These are phyloP conservation scores for Erigeron philadelphicus DNA, from an alignment of 140 eudicot species.

Conservation along the genomic window DNA sequence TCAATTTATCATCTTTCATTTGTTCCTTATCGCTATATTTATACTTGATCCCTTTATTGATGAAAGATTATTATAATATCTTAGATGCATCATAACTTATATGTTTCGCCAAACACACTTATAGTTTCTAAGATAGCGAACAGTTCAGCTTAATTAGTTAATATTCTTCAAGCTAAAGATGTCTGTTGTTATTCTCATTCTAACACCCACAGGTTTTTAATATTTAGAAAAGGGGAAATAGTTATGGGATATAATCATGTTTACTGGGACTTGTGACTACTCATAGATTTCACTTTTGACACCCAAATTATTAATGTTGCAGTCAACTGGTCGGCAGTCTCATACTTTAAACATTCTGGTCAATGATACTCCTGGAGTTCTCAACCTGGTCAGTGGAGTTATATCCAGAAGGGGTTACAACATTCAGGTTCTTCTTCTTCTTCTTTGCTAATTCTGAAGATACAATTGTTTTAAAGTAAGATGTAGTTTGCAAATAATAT, in stretches of 20 bases:
- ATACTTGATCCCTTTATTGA: background rate
- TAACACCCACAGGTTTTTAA: background rate
- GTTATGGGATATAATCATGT: background rate
- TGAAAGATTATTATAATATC: background rate
- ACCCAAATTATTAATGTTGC: constrained; percentile 26
- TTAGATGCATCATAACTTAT: background rate
- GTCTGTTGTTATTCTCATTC: background rate
- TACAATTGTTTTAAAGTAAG: too few relatives aligned
- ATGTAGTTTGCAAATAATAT: background rate
- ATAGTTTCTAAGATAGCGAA: background rate
- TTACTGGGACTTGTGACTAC: background rate
- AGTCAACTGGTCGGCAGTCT: constrained; percentile 75
- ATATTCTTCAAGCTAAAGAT: background rate
- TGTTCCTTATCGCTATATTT: background rate
- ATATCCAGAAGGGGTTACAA: constrained; percentile 84
- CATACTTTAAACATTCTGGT: constrained; percentile 83
- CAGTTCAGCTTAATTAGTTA: background rate
- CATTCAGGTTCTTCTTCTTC: constrained; percentile 54
- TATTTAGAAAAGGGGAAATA: background rate
- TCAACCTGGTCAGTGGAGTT: constrained; percentile 70
- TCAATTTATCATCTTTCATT: background rate
- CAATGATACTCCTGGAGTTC: constrained; percentile 79
- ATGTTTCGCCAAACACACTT: background rate
- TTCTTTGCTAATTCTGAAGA: background rate
- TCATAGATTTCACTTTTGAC: constrained; percentile 13